Conservation (phyloP, 2,329 filamentous ascomycete genomes). For the Aspergillus calidoustus region DNA sequence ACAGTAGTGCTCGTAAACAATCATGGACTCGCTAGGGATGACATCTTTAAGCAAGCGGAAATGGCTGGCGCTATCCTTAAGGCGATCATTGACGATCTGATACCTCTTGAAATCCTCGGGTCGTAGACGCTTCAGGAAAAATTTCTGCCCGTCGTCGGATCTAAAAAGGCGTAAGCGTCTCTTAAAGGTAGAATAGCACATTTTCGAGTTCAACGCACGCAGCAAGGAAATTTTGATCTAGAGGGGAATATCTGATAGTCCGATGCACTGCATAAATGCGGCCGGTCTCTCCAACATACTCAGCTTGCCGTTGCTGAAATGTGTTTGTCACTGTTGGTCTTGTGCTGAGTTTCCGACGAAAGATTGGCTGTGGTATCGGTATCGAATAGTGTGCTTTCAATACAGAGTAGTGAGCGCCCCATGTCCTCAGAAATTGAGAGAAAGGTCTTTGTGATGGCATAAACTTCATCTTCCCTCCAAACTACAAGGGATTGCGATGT, state of each 20-base stretch:
- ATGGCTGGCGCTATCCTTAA: constrained; percentile 27
- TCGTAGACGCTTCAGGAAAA: constrained; percentile 18
- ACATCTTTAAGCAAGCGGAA: constrained; percentile 48
- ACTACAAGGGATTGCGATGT: background rate
- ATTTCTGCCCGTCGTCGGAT: background rate
- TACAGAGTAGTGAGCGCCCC: background rate
- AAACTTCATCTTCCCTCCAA: background rate
- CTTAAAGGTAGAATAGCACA: background rate
- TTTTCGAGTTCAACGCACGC: constrained; percentile 8
- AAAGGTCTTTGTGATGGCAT: background rate
- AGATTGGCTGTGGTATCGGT: background rate
- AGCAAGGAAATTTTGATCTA: constrained; percentile 13
- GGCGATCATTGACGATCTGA: constrained; percentile 20
- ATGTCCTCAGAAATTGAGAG: background rate
- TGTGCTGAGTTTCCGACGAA: constrained; percentile 4
- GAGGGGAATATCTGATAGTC: constrained; percentile 2
- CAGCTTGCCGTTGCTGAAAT: background rate
- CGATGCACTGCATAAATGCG: constrained; percentile 7
- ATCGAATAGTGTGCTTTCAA: background rate
- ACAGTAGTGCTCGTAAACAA: constrained; percentile 50
- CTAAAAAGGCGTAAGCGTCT: constrained; percentile 8
- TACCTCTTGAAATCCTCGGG: constrained; percentile 13
- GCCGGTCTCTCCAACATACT: constrained; percentile 11
- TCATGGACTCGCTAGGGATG: constrained; percentile 51
- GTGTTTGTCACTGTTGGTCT: background rate